A percentile compares a stretch with the other conserved stretches of the same genome.
These are phyloP conservation scores for Yarrowia sp. DNA, from an alignment of 805 yeast species.

Conservation along the genomic window DNA sequence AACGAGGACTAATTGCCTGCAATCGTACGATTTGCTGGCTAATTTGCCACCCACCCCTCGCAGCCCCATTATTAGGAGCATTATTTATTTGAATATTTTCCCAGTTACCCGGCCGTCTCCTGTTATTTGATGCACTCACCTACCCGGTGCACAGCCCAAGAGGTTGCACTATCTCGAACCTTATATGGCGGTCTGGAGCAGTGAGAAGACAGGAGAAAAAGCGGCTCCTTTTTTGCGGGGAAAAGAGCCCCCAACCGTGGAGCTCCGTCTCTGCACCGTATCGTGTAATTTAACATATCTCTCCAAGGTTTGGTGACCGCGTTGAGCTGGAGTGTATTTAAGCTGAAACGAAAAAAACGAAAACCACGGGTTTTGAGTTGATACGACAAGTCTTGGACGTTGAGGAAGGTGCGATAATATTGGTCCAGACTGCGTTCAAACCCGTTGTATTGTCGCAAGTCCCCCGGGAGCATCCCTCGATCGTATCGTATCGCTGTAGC, in stretches of 20 bases:
- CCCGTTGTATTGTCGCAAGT: too few species aligned
- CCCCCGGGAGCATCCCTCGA: too few species aligned
- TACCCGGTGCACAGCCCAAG: slow-evolving; percentile 24
- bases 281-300: background rate
- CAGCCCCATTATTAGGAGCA: too few species aligned
- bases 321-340: background rate
- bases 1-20: background rate
- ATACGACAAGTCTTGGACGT: too few species aligned
- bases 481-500: too few species aligned
- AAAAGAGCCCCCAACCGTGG: background rate
- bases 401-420: too few species aligned
- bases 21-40: background rate
- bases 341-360: background rate
- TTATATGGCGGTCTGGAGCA: background rate
- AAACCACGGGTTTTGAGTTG: too few species aligned
- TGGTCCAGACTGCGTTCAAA: too few species aligned
- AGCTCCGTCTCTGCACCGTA: too few species aligned
- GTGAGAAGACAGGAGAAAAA: too few species aligned
- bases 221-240: background rate
- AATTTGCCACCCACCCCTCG: background rate
- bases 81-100: too few species aligned
- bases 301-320: background rate
- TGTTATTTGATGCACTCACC: slow-evolving; percentile 20
- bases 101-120: background rate
- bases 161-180: slow-evolving; percentile 19